A percentile compares a stretch with the other conserved stretches of the same genome.
Conservation (phyloP, 2,329 filamentous ascomycete genomes). For the Alternaria sp. region DNA sequence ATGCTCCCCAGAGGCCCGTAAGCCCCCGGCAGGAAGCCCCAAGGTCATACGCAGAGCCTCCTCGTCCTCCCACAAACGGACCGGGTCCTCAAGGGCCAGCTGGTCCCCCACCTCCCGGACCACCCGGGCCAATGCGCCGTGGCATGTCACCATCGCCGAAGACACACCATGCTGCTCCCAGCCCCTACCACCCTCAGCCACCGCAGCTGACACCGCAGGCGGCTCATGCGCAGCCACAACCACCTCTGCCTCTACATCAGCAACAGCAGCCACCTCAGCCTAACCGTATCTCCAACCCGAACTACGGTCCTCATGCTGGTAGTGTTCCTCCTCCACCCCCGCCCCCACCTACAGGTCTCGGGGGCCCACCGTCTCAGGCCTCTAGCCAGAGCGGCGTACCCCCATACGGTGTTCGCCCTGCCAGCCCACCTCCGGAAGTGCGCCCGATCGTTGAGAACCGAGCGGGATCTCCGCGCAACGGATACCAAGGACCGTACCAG, state of each 20-base stretch:
- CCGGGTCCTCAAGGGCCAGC: conserved; percentile 52
- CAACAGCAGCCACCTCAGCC: conserved; percentile 47
- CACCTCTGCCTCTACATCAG: conserved; percentile 45
- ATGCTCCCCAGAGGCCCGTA: conserved; percentile 70
- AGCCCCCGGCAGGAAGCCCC: conserved; percentile 78
- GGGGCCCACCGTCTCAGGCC: conserved; percentile 60
- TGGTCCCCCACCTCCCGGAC: conserved; percentile 49
- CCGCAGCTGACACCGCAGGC: conserved; percentile 60
- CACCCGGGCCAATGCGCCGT: conserved; percentile 54
- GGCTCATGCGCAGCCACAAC: conserved; percentile 55
- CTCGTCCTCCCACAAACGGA: conserved; percentile 57
- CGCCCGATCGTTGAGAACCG: conserved; percentile 82
- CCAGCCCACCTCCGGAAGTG: conserved; percentile 83
- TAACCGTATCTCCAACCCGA: conserved; percentile 56
- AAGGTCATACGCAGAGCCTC: conserved; percentile 71
- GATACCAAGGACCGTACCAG: conserved; percentile 82
- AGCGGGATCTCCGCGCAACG: conserved; percentile 88
- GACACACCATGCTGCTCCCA: conserved; percentile 60
- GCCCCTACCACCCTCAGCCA: conserved; percentile 55
- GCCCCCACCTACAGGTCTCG: conserved; percentile 60
- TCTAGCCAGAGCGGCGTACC: conserved; percentile 62
- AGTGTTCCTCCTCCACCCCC: conserved; percentile 63
- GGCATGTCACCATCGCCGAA: conserved; percentile 66
- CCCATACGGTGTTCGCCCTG: conserved; percentile 68
- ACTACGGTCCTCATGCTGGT: conserved; percentile 53